Base-by-base conservation (phyloP, 257 asterid species). In the Salvia miltiorrhiza region DNA sequence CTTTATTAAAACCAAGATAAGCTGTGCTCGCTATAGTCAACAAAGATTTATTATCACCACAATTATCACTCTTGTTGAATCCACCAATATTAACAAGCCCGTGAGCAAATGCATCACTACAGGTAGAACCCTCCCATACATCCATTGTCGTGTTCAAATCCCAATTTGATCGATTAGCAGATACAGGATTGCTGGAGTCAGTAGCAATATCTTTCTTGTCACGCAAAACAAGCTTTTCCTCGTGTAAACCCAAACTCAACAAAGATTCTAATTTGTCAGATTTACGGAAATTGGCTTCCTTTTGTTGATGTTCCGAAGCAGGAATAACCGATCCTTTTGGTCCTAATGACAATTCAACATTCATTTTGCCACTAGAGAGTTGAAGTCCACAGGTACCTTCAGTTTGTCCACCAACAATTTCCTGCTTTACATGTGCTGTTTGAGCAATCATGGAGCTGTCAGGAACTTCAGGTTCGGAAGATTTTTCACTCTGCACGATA, bases 111-210 rank as follows among this genome's bases (percentile, higher is more conserved):
- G 74, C 67, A 73, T 76, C 78, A 74, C 74, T 80, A 60, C 28
- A 17, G 33, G 56, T 60, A 71, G 96, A 82, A 64, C 85, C 78
- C 74, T 83, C 96, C 98, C 98, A 92, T 11, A 79, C 85, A 81
- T 92, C 98, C 96, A 92, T 89, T 19, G 87, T 81, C 13, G 89
- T 90, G 73, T 92, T 92, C 82, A 92, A 74, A 82, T 92, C 97
- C 98, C 98, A 92, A 70, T 81, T 84, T 28, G 93, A 85, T 73
- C 97, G 71, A 71, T 86, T 78, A 69, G 89, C 55, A 66, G 54
- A 50, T 6, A 45, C 76, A 24, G n/a, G 72, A 71, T 55, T 67
- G 73, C 73, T 71, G 20, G 62, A 59, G 37, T 71, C 72, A 9
- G 44, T 30, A 35, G 44, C 70, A 67, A 69, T 58, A 65, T 65